Percentiles rank a stretch among this genome's conserved stretches.
These are phyloP conservation scores for Phaeotremella skinneri DNA, from an alignment of 768 basidiomycete genomes.

Conservation along the genomic window DNA sequence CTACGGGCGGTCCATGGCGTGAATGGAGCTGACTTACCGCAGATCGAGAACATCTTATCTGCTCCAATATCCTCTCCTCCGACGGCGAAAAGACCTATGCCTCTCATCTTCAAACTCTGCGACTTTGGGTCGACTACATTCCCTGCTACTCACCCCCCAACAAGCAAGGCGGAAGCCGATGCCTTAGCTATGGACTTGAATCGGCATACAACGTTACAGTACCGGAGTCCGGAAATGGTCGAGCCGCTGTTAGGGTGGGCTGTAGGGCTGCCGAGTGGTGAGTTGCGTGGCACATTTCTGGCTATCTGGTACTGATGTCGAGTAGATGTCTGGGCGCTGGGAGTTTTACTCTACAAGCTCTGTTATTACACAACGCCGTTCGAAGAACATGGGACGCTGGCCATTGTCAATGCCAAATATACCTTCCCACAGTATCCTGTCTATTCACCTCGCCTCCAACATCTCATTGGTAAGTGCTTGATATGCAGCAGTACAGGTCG, in stretches of 20 bases:
- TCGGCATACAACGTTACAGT: conserved; percentile 92
- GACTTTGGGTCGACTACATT: conserved; percentile 93
- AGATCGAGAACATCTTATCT: conserved; percentile 90
- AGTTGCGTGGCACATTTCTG: background rate
- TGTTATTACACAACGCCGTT: conserved; percentile 99
- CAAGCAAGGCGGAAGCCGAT: conserved; percentile 77
- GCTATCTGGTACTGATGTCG: conserved; percentile 2
- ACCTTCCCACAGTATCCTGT: conserved; percentile 82
- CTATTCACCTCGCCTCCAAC: conserved; percentile 78
- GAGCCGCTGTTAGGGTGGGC: conserved; percentile 57
- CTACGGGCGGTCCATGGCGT: background rate
- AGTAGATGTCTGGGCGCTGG: conserved; percentile 90
- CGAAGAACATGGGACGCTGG: conserved; percentile 93
- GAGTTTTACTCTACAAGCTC: conserved; percentile 93
- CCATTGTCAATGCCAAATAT: conserved; percentile 95
- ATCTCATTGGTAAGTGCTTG: conserved; percentile 65
- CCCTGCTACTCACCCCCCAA: conserved; percentile 67
- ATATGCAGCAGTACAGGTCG: background rate
- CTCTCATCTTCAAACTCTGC: conserved; percentile 87
- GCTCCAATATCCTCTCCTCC: conserved; percentile 33
- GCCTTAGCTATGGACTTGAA: conserved; percentile 87
- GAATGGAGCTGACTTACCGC: background rate
- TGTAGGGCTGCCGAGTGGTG: conserved; percentile 50
- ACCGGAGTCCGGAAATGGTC: conserved; percentile 98
- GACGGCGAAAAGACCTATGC: conserved; percentile 62